Base-by-base conservation (phyloP, 2,329 filamentous ascomycete genomes). In the Pseudogymnoascus sp. region DNA sequence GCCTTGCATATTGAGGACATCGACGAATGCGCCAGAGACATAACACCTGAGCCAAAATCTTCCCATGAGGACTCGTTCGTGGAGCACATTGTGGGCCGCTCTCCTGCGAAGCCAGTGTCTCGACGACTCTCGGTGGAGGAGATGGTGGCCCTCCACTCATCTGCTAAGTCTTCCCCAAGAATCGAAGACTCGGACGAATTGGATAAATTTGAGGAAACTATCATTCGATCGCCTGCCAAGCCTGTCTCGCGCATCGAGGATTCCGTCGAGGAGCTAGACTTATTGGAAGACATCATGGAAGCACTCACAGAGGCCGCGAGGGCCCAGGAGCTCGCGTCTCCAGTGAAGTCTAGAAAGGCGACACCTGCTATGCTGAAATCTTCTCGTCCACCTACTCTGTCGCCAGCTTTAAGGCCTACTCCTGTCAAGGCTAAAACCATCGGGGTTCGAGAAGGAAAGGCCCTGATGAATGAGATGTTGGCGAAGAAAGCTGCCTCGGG, bases 141-240 rank as follows among this genome's bases (percentile, higher is more conserved):
- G 71, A 56, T 74, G 69, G 69, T 73, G 5, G 71, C 64, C 46
- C 18, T 34, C 37, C 61, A 18, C 38, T 56, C 63, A 11, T 44
- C 64, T 71, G 77, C 44, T 40, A 67, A 69, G 31, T 61, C 66
- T n/a, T 60, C 69, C 60, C 64, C 69, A 36, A 79, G 81, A 18
- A 85, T 86, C 56, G 84, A 86, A 67, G 83, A 86, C 68, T 85
- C 83, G 1, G 83, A 84, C 68, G 83, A 83, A 63, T 74, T 86
- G 10, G 84, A 86, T 68, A 76, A 76, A 64, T 76, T 86, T 8
- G 59, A 60, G 34, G 59, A 60, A 14, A 25, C 23, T 23, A 6
- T 60, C 14, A 11, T 44, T 38, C 61, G 44, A 28, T 73, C 73
- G 6, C 73, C 73, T 72, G 79, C 67, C 44, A 74, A 75, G 59